These are phyloP conservation scores for Pyrenopolyporus hunteri DNA, from an alignment of 495 filamentous ascomycete species.

Conservation along the genomic window DNA sequence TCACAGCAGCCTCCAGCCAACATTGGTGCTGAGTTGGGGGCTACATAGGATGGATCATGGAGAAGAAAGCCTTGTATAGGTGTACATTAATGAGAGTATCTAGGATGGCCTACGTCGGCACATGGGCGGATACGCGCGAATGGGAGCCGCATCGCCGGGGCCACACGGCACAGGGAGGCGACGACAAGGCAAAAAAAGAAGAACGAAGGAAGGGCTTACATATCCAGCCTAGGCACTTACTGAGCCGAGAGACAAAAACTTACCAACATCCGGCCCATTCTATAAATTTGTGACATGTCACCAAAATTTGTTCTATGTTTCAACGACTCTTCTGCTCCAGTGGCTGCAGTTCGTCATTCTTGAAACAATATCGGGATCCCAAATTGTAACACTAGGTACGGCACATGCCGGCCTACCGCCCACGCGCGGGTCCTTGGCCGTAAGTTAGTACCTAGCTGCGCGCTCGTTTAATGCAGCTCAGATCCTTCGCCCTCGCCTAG, in stretches of 20 bases:
- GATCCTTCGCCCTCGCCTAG: constrained; percentile 5
- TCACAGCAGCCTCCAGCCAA: neutral
- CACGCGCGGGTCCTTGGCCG: neutral
- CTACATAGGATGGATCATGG: constrained; percentile 3
- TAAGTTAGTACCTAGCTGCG: neutral
- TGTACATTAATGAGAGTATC: neutral
- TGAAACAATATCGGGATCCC: constrained; percentile 13
- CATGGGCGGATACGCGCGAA: neutral
- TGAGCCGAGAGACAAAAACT: neutral
- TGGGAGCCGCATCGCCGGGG: neutral
- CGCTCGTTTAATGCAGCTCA: neutral
- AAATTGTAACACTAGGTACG: constrained; percentile 4
- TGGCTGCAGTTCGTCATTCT: neutral
- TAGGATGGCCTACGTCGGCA: neutral
- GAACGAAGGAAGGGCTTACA: neutral
- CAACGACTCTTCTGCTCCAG: neutral
- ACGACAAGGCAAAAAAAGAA: neutral
- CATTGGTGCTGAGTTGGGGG: constrained; percentile 3
- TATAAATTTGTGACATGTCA: constrained; percentile 12
- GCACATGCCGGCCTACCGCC: neutral
- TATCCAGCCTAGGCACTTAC: neutral
- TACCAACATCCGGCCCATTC: neutral
- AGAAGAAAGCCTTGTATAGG: constrained; percentile 1
- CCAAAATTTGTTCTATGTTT: neutral
- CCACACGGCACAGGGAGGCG: too few relatives aligned